Evolutionary conservation across 768 basidiomycete species (phyloP), one percentile per base, ranked within the genome.

Genomic region (Tylopilus rubrobrunneus): DNA sequence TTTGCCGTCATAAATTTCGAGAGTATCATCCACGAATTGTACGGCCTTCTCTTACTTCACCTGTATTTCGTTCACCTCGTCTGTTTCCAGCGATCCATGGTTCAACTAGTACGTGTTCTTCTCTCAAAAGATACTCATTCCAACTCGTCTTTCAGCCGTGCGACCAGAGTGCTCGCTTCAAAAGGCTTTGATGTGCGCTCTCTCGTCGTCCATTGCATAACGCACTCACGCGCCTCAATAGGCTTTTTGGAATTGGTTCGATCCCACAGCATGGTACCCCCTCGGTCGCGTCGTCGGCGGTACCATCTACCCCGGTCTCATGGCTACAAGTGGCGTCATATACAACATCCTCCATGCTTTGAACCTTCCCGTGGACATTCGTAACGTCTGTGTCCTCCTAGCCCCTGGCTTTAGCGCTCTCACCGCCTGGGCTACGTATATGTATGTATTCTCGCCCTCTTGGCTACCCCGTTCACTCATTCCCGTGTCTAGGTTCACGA

Each of bases 201-300:
- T 31, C 31, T 21, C 9, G 34, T 45, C 19, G 6, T n/a, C 4
- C 17, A 5, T 50, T 8, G n/a, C 21, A 33, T 44, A 21, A 5
- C 10, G 56, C 45, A 27, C 50, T 62, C 41, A 61, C 42, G 49
- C 42, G n/a, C 33, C 6, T 51, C 15, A 8, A 7, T 57, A 97
- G 93, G 96, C 90, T 85, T 98, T 99, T 75, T 99, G 97, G 97
- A 99, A 99, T 67, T 99, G 97, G 97, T 99, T 99, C 68, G 97
- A 99, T 73, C 95, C 95, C 21, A 97, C 96, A 4, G 96, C 96
- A 61, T 99, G 97, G 97, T 98, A 99, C 64, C 97, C 97, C 11
- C 84, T 99, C 0, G 97, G 97, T 43, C 92, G 97, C 64, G 94
- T 97, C 47, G 97, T 98, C 42, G 97, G 97, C 49, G 96, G 96